Conservation (phyloP, 2,329 filamentous ascomycete genomes). For the Xylaria sp. region DNA sequence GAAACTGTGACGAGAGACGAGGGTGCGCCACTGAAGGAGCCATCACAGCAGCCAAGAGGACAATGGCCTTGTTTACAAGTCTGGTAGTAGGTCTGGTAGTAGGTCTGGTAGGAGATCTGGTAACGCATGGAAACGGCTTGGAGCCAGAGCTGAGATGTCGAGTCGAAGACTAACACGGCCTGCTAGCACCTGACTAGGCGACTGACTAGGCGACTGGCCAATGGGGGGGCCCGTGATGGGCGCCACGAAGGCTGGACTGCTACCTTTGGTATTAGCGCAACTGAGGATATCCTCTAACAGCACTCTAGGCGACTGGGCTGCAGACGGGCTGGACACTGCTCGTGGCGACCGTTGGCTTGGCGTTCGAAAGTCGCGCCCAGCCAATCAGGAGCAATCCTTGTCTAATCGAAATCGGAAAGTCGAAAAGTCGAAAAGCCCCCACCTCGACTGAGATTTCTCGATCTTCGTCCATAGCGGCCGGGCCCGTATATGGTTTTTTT, state of each 20-base stretch:
- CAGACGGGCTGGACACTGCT: constrained; percentile 1
- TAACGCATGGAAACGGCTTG: neutral
- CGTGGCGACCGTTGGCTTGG: constrained; percentile 7
- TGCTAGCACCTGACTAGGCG: neutral
- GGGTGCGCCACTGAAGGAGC: neutral
- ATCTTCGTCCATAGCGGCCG: constrained; percentile 8
- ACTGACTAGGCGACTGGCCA: neutral
- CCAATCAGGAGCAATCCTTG: constrained; percentile 18
- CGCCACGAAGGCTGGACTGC: neutral
- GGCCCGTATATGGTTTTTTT: constrained; percentile 2
- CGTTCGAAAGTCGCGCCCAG: neutral
- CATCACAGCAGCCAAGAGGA: neutral
- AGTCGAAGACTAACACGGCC: neutral
- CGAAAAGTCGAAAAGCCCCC: constrained; percentile 20
- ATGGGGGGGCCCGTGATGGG: constrained; percentile 9
- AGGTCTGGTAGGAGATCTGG: too few relatives aligned
- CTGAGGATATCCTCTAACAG: too few relatives aligned
- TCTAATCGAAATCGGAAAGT: constrained; percentile 23
- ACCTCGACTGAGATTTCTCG: constrained; percentile 13
- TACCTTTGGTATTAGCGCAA: neutral
- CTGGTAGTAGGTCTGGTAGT: neutral
- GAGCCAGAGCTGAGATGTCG: neutral
- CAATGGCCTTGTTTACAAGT: too few relatives aligned
- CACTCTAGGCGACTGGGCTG: too few relatives aligned
- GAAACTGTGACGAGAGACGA: neutral